Evolutionary conservation across 192 early-diverging fungal species (phyloP).

Genomic region (Borealophlyctis nickersoniae): DNA sequence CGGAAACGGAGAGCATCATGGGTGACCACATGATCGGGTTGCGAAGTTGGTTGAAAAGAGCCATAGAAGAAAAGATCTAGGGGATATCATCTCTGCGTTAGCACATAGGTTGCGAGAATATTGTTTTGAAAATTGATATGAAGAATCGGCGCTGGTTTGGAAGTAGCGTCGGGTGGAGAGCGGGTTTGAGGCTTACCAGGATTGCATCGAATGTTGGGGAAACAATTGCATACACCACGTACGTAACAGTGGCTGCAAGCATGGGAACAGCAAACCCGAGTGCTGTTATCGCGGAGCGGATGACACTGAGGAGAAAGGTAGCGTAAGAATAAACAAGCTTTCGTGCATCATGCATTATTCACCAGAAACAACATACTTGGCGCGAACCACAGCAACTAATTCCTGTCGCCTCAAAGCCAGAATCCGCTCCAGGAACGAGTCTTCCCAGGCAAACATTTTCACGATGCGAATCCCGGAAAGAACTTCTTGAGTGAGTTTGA

Average conservation of each 20-base stretch:
- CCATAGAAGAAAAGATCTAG: neutral
- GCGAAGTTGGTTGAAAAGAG: neutral
- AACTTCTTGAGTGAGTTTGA: conserved; percentile 49
- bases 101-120: too few relatives aligned
- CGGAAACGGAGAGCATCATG: neutral
- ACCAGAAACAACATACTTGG: conserved; percentile 57
- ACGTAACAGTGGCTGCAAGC: conserved; percentile 28
- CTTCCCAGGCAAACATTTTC: conserved; percentile 90
- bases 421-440: conserved; percentile 65
- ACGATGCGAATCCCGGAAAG: conserved; percentile 81
- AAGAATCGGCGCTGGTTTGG: too few relatives aligned
- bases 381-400: conserved; percentile 42
- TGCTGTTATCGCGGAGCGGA: conserved; percentile 22
- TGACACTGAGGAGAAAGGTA: conserved; percentile 19
- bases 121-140: too few relatives aligned
- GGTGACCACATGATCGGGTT: neutral
- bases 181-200: neutral
- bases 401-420: neutral
- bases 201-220: conserved; percentile 1
- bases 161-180: conserved; percentile 2
- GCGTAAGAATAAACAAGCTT: neutral
- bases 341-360: neutral
- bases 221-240: conserved; percentile 31
- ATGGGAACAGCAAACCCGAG: conserved; percentile 34
- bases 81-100: too few relatives aligned